Percentiles rank a stretch among this genome's conserved stretches.
Conservation (phyloP, 306 rosid genomes). For the Cucurbita maxima region DNA sequence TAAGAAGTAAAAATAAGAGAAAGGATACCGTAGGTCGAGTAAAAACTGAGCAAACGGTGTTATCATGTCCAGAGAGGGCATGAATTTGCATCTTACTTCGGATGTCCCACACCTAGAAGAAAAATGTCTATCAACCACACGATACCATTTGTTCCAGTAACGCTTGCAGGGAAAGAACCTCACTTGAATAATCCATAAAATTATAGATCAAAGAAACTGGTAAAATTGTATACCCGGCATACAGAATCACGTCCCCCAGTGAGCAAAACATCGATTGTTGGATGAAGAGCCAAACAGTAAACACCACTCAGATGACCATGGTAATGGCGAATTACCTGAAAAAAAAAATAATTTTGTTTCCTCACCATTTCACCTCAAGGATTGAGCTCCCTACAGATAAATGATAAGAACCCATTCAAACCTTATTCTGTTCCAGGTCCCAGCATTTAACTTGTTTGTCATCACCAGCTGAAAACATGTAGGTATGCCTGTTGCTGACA, state of each 20-base stretch:
- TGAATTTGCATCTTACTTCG: conserved; percentile 89
- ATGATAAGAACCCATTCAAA: conserved; percentile 8
- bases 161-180: background rate
- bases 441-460: conserved; percentile 98
- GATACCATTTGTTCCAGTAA: background rate
- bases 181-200: background rate
- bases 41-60: conserved; percentile 95
- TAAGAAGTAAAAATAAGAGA: background rate
- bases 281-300: conserved; percentile 95
- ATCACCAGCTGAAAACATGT: conserved; percentile 98
- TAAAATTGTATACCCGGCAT: conserved; percentile 65
- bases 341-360: conserved; percentile 4
- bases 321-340: conserved; percentile 82
- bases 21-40: conserved; percentile 71
- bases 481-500: conserved; percentile 74
- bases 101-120: conserved; percentile 88
- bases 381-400: background rate
- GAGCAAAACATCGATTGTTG: conserved; percentile 76
- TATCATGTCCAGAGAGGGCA: conserved; percentile 89
- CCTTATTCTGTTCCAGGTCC: conserved; percentile 99
- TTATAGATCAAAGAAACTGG: background rate
- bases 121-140: background rate
- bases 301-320: conserved; percentile 99
- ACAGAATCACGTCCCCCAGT: conserved; percentile 99
- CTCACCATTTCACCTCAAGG: conserved; percentile 1